These are phyloP conservation scores for Tolypocladium album DNA, from an alignment of 2,329 filamentous ascomycete species.

Conservation along the genomic window DNA sequence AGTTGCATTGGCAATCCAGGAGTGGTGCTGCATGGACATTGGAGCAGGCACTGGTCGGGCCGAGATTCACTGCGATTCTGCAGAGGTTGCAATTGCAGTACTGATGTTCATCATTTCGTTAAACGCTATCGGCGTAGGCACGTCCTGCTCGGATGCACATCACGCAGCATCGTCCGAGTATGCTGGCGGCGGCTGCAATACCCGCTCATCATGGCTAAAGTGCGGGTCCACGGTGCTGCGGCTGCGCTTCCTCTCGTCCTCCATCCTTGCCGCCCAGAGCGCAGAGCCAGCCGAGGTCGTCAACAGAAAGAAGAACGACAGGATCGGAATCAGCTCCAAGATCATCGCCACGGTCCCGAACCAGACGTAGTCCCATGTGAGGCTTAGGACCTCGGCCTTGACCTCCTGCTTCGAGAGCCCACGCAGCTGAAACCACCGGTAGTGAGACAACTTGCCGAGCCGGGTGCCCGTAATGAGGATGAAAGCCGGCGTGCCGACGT, in stretches of 20 bases:
- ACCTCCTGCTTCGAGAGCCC: constrained; percentile 64
- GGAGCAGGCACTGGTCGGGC: too few species aligned
- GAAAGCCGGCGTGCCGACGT: constrained; percentile 75
- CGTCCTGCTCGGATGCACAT: background rate
- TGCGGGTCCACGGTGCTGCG: constrained; percentile 5
- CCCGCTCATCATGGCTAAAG: constrained; percentile 6
- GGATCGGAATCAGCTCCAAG: constrained; percentile 74
- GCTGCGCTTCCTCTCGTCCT: constrained; percentile 37
- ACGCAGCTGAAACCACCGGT: constrained; percentile 77
- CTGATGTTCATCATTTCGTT: background rate
- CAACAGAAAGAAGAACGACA: constrained; percentile 91
- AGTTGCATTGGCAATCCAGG: background rate
- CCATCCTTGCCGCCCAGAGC: constrained; percentile 73
- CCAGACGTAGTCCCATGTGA: constrained; percentile 80
- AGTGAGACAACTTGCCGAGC: constrained; percentile 80
- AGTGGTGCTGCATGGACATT: too few species aligned
- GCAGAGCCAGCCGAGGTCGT: constrained; percentile 79
- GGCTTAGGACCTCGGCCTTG: constrained; percentile 55
- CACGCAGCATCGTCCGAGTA: constrained; percentile 15
- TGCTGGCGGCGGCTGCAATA: constrained; percentile 12
- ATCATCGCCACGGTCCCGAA: constrained; percentile 81
- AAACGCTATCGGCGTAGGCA: background rate
- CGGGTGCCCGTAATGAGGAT: constrained; percentile 80
- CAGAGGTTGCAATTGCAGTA: background rate
- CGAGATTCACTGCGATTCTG: background rate